A percentile compares a stretch with the other conserved stretches of the same genome.
Evolutionary conservation across 495 filamentous ascomycete genomes (phyloP).

Genomic region (Hypomontagnella submonticulosa): DNA sequence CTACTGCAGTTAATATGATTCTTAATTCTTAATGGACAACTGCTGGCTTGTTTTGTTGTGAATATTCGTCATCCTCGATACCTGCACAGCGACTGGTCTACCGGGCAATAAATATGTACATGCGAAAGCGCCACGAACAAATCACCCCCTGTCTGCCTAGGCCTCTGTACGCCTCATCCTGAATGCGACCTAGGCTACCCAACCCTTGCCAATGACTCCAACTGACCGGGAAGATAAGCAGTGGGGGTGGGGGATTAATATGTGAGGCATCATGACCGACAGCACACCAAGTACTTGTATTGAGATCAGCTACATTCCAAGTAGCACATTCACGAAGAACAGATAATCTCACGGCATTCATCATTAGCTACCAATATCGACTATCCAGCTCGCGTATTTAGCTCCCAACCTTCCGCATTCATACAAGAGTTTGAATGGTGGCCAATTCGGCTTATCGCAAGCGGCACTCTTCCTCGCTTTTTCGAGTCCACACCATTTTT

Average conservation of each 20-base stretch:
- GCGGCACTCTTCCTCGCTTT: constrained; percentile 27
- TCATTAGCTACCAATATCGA: no score
- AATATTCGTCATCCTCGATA: constrained; percentile 30
- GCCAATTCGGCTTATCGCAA: constrained; percentile 24
- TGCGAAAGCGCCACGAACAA: constrained; percentile 14
- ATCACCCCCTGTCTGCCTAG: constrained; percentile 28
- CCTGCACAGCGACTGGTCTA: constrained; percentile 9
- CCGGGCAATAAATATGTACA: constrained; percentile 19
- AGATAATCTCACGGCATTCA: no score
- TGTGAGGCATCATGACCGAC: constrained; percentile 32
- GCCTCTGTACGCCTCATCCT: constrained; percentile 28
- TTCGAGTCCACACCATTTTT: constrained; percentile 26
- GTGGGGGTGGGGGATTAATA: constrained; percentile 9
- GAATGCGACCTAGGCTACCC: constrained; percentile 27
- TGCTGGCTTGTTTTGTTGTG: constrained; percentile 1
- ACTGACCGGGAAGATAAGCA: constrained; percentile 17
- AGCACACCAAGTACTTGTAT: neutral
- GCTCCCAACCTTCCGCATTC: no score
- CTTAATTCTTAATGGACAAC: constrained; percentile 16
- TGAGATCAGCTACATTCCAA: no score
- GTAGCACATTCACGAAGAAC: no score
- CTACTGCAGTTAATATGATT: constrained; percentile 32
- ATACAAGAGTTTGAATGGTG: neutral
- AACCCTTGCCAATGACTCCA: constrained; percentile 25
- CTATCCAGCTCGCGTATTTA: no score